A percentile compares a stretch with the other conserved stretches of the same genome.
Conservation (phyloP, 805 yeast genomes). For the Tetrapisispora nanseiensis region DNA sequence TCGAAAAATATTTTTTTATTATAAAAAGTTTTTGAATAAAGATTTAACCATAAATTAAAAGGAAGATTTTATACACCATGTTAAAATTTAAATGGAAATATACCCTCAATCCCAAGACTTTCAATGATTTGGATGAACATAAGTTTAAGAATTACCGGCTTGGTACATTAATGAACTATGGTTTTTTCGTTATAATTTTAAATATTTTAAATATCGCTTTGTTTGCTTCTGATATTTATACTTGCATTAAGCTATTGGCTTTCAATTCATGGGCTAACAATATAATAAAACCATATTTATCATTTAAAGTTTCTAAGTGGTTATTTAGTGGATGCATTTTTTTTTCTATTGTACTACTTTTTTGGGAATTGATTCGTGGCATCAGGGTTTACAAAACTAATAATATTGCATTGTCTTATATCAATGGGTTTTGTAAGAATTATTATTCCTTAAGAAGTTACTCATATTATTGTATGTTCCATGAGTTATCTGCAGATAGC, state of each 20-base stretch:
- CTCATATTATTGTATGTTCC: conserved; percentile 62
- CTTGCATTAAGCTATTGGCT: conserved; percentile 64
- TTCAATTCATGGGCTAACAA: conserved; percentile 58
- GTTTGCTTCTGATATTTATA: conserved; percentile 65
- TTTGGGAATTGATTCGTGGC: conserved; percentile 52
- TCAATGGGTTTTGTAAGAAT: conserved; percentile 52
- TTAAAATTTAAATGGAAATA: conserved; percentile 18
- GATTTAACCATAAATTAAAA: background rate
- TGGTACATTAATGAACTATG: conserved; percentile 16
- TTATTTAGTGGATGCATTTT: conserved; percentile 74
- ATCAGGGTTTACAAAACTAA: conserved; percentile 46
- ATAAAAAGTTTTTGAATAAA: too few relatives aligned
- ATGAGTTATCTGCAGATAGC: conserved; percentile 55
- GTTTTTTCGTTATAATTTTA: conserved; percentile 21
- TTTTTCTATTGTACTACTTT: conserved; percentile 48
- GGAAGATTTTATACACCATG: conserved; percentile 3
- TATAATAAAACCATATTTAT: conserved; percentile 38
- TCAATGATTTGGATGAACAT: conserved; percentile 19
- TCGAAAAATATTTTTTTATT: too few relatives aligned
- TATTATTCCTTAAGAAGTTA: conserved; percentile 49
- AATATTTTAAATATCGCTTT: conserved; percentile 44
- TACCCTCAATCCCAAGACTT: conserved; percentile 19
- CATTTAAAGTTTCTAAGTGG: conserved; percentile 52
- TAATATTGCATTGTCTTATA: conserved; percentile 60
- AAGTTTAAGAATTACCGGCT: conserved; percentile 16